Base-by-base conservation (phyloP, 768 basidiomycete genomes). In the Neoboletus subvelutipes region DNA sequence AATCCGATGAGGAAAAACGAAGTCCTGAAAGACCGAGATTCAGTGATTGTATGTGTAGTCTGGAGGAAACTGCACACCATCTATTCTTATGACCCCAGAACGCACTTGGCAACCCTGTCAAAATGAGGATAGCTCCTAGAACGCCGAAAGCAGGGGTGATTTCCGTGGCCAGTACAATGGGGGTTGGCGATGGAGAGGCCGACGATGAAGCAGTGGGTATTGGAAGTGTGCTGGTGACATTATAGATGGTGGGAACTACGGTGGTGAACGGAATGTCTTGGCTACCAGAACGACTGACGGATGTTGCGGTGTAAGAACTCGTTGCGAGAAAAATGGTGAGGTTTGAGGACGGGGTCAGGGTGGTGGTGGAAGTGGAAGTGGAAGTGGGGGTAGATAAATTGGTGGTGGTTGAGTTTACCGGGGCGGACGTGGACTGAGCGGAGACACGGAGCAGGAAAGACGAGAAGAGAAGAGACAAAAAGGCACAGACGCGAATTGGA, bases 81-180 rank as follows among this genome's bases (percentile, higher is more conserved):
- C 94, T 78, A 71, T 97, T 95, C 80, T 96, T 96, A 76, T 94
- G 93, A 22, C 95, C 95, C 75, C 91, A 87, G 63, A 93, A 92
- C 4, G 91, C 90, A 51, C 91, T 90, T 10, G 93, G 92, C 7
- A 95, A 77, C 46, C 95, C 95, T 10, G 91, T 93, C 48, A 97
- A 67, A 62, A 97, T 93, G 68, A 98, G 84, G 58, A 97, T 73
- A 5, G 83, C 90, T 46, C 95, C 95, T 17, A 94, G 80, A 31
- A 94, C 90, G 50, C 86, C 94, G 72, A 95, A 98, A 17, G 86
- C 94, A 28, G 92, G 91, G 66, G 93, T 90, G 37, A 96, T 76
- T 67, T 76, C 81, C 20, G 94, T 93, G 22, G 78, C 82, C 15
- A 80, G 77, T 59, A 63, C 67, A 58, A 66, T 74, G 63, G 73